These are phyloP conservation scores for Trichoderma erinaceum DNA, from an alignment of 495 filamentous ascomycete species.

Conservation along the genomic window DNA sequence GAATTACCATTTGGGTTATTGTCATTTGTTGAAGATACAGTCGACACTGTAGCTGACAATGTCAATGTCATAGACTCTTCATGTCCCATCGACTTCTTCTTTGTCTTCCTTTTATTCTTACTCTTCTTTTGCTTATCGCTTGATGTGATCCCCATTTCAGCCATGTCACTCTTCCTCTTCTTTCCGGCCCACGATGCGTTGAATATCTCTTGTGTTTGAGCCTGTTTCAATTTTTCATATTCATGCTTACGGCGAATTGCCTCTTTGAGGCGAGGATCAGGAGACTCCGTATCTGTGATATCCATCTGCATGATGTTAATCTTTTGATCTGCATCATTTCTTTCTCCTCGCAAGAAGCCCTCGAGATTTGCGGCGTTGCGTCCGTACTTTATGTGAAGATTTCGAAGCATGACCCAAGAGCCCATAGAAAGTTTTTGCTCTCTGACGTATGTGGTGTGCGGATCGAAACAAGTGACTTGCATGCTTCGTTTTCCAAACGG, in stretches of 20 bases:
- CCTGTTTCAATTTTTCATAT: slow-evolving; percentile 51
- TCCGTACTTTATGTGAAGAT: slow-evolving; percentile 63
- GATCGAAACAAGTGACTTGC: slow-evolving; percentile 64
- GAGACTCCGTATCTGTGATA: slow-evolving; percentile 26
- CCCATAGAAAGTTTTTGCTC: slow-evolving; percentile 31
- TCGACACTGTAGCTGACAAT: background rate
- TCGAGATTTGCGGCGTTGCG: slow-evolving; percentile 54
- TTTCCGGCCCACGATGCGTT: slow-evolving; percentile 20
- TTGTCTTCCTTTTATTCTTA: slow-evolving; percentile 23
- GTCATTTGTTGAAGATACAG: background rate
- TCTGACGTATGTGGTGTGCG: slow-evolving; percentile 56
- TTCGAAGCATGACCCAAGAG: slow-evolving; percentile 58
- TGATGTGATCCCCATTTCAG: background rate
- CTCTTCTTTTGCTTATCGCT: slow-evolving; percentile 14
- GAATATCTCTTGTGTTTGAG: slow-evolving; percentile 34
- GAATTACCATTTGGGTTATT: background rate
- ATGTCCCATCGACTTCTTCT: slow-evolving; percentile 6
- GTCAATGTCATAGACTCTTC: background rate
- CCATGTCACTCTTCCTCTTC: slow-evolving; percentile 24
- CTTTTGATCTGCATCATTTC: slow-evolving; percentile 37
- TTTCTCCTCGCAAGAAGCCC: slow-evolving; percentile 63
- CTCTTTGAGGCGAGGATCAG: slow-evolving; percentile 53
- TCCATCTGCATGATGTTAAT: slow-evolving; percentile 49
- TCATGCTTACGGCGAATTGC: slow-evolving; percentile 56
- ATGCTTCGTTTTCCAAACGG: slow-evolving; percentile 71